Evolutionary conservation across 2,329 filamentous ascomycete genomes (phyloP), one percentile per base, ranked within the genome.

Genomic region (Pseudogymnoascus sp.): DNA sequence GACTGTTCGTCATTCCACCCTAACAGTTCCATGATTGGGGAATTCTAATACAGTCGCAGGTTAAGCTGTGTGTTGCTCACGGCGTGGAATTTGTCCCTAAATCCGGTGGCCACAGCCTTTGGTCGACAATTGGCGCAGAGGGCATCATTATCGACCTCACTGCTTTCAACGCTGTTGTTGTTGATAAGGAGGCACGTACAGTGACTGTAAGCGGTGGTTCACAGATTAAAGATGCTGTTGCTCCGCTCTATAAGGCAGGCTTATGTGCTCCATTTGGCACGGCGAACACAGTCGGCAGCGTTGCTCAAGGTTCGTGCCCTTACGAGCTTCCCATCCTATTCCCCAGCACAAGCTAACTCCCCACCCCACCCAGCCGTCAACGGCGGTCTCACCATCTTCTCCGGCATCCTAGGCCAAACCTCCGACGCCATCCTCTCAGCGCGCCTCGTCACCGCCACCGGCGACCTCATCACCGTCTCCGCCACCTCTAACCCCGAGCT

Each of bases 311-410:
- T 70, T 64, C 62, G 70, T 67, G 2, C 68, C 66, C 1, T 70
- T 72, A 34, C 65, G 69, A 28, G 70, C 72, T 21, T 3, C 72
- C 1, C 65, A 67, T 0, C 71, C 69, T 66, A 64, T n/a, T 59
- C 73, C n/a, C 60, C 72, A 53, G 23, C 23, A 53, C 7, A 31
- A 16, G 7, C 14, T 68, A 83, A 82, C 4, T 73, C 80, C 16
- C 83, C 83, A 23, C 70, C 76, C 61, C 79, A 84, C 69, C 97
- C 93, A 78, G 82, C 86, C 65, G 95, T 97, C 78, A 88, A 90
- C 37, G 81, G 84, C 53, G 95, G 93, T 75, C 88, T 85, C 36
- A 83, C 92, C 59, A 84, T 84, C 69, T 83, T 97, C 66, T 83
- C 99, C 66, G 82, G 84, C 65, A 85, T 85, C 70, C 89, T 95